Base-by-base conservation (phyloP, 2,329 filamentous ascomycete genomes). In the Ophiostoma populinum region DNA sequence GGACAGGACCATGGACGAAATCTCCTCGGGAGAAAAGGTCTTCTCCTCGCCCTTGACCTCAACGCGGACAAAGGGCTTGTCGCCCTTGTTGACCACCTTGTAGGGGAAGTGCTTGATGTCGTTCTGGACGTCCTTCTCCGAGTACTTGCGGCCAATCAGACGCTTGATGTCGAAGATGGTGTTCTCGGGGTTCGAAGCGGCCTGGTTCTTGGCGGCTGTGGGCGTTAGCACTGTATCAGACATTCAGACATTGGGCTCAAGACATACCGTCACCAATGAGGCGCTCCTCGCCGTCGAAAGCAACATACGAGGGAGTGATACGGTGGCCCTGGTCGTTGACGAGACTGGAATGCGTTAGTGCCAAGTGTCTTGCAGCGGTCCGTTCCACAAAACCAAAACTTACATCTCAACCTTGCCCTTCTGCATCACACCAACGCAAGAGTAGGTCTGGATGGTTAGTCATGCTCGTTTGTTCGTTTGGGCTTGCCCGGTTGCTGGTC, bases 91-190 rank as follows among this genome's bases (percentile, higher is more conserved):
- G 53, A 83, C 55, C 42, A 98, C 80, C 65, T 82, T 83, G 79
- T 87, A 98, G 52, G 90, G 87, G 72, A 93, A 94, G 69, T 94
- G 81, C 80, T 98, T 95, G 55, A 90, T 71, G 55, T 98, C 90
- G 55, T 66, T 70, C 65, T 94, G 86, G 46, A 94, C 77, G 45
- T 92, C 81, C 65, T 78, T 80, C 56, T 90, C 81, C 34, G 63
- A 61, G 58, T 67, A 86, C 62, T 86, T 90, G 58, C 80, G 80
- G 51, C 81, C 81, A 53, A 90, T 86, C 51, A 90, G 60, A 55
- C 81, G 81, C 80, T 87, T 90, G 62, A 85, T 65, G 52, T 87
- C 80, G 53, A 66, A 87, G 54, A 87, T 70, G 35, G 80, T 87
- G 53, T 76, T 72, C 48, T 52, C 61, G 30, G 80, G 81, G 68